Evolutionary conservation across 164 flowering plant species (phyloP), one percentile per base, ranked within the genome.

Genomic region (Platanus orientalis): DNA sequence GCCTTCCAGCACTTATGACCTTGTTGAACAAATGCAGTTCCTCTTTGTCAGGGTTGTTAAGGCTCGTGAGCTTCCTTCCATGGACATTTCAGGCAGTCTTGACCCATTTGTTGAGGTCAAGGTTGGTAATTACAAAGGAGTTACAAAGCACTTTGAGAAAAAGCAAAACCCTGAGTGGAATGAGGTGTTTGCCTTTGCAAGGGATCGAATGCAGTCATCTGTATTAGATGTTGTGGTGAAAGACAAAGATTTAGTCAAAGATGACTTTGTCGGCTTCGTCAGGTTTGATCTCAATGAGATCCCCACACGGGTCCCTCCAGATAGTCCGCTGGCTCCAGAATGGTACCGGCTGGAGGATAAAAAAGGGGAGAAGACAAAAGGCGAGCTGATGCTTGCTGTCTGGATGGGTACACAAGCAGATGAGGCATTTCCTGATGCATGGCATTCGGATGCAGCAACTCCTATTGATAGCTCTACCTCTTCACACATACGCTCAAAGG

Each of bases 371-470:
- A 88, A 77, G 74, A 69, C 80, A 30, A 89, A 79, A 63, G 90
- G 96, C 16, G 98, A 92, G 75, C 65, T 92, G 64, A 92, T 92
- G 98, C 83, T 92, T 53, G 98, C 98, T 10, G 89, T 92, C 28
- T 92, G 98, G 98, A 82, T 92, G 50, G 98, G 98, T 16, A 92
- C 98, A 1, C 97, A 92, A 66, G 96, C 97, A 21, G 96, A 92
- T 58, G 96, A 92, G 70, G 90, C 96, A 20, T 92, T 88, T 72
- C 78, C 91, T 23, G 96, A 92, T 69, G 96, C 98, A 17, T 90
- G 93, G 91, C 98, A 86, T 68, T 90, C 98, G 55, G 98, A 93
- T 71, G 87, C 96, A 47, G 87, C 83, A n/a, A 73, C 83, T 6
- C 80, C 88, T 4, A 28, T 76, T 57, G 90, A 81, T 54, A 76